phyloP scores from a whole-genome alignment of 2,329 filamentous ascomycete genomes.

The Magnaporthales sp. region DNA sequence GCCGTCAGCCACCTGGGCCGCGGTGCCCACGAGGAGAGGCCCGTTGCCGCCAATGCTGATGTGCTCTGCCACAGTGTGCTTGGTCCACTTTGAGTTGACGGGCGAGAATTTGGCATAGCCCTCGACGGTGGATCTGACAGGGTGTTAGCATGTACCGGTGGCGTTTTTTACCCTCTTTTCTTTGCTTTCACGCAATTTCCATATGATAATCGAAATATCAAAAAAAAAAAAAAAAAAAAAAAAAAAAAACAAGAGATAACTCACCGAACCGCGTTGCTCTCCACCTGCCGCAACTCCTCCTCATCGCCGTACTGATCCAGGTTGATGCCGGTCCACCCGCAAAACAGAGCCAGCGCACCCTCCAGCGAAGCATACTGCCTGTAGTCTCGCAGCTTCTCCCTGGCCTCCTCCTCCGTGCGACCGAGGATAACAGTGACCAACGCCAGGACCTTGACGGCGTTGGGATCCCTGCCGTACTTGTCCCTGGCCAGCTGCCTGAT shows the following conservation, averaged over 20 bases:
- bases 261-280: slow-evolving; percentile 32
- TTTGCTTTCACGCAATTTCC: too few relatives aligned
- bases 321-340: slow-evolving; percentile 61
- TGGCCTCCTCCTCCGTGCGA: slow-evolving; percentile 56
- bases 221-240: not conserved
- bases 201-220: too few relatives aligned
- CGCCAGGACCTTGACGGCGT: slow-evolving; percentile 58
- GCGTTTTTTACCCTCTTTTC: too few relatives aligned
- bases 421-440: slow-evolving; percentile 59
- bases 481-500: slow-evolving; percentile 47
- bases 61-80: slow-evolving; percentile 49
- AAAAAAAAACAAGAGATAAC: not conserved
- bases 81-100: slow-evolving; percentile 55
- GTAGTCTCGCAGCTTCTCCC: slow-evolving; percentile 52
- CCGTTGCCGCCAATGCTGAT: slow-evolving; percentile 14
- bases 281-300: slow-evolving; percentile 27
- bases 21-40: slow-evolving; percentile 46
- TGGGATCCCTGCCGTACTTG: slow-evolving; percentile 46
- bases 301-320: slow-evolving; percentile 29
- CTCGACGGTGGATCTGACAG: slow-evolving; percentile 13
- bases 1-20: slow-evolving; percentile 55
- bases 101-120: slow-evolving; percentile 8
- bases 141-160: not conserved
- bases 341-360: slow-evolving; percentile 62
- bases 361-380: slow-evolving; percentile 49